A percentile compares a stretch with the other conserved stretches of the same genome.
These are phyloP conservation scores for Holtermannia corniformis DNA, from an alignment of 768 basidiomycete genomes.

Conservation along the genomic window DNA sequence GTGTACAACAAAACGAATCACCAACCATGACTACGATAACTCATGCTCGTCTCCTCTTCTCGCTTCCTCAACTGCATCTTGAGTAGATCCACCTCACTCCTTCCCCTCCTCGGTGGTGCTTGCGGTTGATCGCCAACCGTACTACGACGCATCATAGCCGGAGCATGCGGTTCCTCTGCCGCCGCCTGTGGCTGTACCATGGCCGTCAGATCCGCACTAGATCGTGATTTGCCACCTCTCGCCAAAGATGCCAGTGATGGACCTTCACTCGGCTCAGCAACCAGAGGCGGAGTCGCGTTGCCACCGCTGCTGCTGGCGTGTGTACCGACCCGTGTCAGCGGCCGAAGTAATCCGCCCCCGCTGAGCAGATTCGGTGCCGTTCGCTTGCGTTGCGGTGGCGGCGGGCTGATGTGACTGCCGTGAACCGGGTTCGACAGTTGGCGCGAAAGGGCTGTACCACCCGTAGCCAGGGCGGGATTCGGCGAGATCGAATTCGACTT, in stretches of 20 bases:
- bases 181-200: background rate
- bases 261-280: background rate
- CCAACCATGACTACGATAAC: conserved; percentile 35
- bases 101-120: conserved; percentile 1
- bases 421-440: conserved; percentile 4
- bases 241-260: background rate
- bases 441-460: conserved; percentile 1
- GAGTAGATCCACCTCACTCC: conserved; percentile 10
- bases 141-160: conserved; percentile 23
- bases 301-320: background rate
- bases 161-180: conserved; percentile 10
- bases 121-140: conserved; percentile 21
- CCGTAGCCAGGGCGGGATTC: conserved; percentile 6
- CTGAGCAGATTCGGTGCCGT: conserved; percentile 17
- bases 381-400: conserved; percentile 1
- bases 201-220: background rate
- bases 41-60: conserved; percentile 20
- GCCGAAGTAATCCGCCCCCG: conserved; percentile 26
- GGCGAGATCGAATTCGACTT: conserved; percentile 2
- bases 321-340: conserved; percentile 23
- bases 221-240: background rate
- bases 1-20: conserved; percentile 3
- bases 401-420: conserved; percentile 1
- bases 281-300: conserved; percentile 9
- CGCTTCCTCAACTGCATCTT: conserved; percentile 19